Evolutionary conservation across 805 yeast species (phyloP).

Genomic region (Candida sanyiensis): DNA sequence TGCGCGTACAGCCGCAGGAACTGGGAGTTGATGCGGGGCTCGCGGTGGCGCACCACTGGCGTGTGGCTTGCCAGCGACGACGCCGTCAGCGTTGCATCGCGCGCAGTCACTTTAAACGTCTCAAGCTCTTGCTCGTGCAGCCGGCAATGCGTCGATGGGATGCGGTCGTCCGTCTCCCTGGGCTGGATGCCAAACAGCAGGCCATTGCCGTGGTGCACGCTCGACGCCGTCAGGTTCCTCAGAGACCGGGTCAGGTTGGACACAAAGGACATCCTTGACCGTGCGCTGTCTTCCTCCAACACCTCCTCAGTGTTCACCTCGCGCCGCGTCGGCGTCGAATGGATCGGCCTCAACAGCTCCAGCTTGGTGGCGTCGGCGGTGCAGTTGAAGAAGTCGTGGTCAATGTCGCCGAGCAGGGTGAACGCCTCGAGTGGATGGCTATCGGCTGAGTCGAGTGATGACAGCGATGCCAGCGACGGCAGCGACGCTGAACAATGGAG

Average conservation of each 20-base stretch:
- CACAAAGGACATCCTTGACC: constrained; percentile 13
- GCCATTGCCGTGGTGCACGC: constrained; percentile 17
- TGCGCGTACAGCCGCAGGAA: constrained; percentile 46
- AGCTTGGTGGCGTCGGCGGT: constrained; percentile 7
- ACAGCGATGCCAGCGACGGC: too few species aligned
- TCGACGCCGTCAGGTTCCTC: constrained; percentile 13
- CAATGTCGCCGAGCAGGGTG: too few species aligned
- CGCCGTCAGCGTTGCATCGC: constrained; percentile 4
- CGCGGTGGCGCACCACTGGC: constrained; percentile 30
- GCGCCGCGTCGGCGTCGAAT: constrained; percentile 5
- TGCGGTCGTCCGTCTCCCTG: constrained; percentile 23
- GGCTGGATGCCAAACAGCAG: constrained; percentile 25
- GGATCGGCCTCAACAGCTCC: constrained; percentile 8
- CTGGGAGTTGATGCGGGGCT: constrained; percentile 44
- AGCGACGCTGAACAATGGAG: too few species aligned
- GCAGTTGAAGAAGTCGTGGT: constrained; percentile 15
- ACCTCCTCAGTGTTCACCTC: not conserved
- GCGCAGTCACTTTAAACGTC: constrained; percentile 24
- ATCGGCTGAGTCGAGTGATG: too few species aligned
- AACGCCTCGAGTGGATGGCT: too few species aligned
- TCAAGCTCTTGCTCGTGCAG: constrained; percentile 22
- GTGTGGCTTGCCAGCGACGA: constrained; percentile 5
- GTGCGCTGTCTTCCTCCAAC: not conserved
- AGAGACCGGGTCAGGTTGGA: constrained; percentile 22
- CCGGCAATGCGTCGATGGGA: constrained; percentile 12